Conservation (phyloP, 768 basidiomycete species). For the Naematelia encephala region DNA sequence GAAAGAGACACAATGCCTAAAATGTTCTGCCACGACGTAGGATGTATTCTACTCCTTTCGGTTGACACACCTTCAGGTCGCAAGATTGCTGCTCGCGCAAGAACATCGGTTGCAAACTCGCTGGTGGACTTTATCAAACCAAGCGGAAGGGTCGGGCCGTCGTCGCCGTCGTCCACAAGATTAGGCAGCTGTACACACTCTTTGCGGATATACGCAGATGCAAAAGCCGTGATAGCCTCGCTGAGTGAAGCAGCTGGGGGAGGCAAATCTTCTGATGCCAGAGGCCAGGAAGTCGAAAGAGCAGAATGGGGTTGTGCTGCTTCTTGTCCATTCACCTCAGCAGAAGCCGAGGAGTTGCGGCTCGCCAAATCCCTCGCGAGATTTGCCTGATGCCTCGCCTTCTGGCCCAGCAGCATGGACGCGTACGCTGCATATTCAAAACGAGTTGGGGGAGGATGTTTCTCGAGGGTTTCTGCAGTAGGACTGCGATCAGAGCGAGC, state of each 20-base stretch:
- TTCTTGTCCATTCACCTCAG: neutral
- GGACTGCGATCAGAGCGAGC: neutral
- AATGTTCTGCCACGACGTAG: neutral
- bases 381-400: neutral
- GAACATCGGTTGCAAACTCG: neutral
- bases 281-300: constrained; percentile 13
- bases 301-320: neutral
- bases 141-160: neutral
- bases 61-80: neutral
- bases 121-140: neutral
- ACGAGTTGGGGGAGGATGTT: neutral
- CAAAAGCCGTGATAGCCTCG: constrained; percentile 18
- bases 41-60: neutral
- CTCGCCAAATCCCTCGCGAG: neutral
- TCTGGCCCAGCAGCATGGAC: neutral
- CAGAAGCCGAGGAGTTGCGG: neutral
- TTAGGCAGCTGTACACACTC: constrained; percentile 5
- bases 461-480: neutral
- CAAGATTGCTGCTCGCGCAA: neutral
- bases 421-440: constrained; percentile 9
- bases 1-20: neutral
- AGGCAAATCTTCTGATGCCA: constrained; percentile 2
- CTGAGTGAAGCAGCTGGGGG: neutral
- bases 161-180: neutral
- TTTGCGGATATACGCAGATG: constrained; percentile 14